Evolutionary conservation across 2,329 filamentous ascomycete species (phyloP), one percentile per base, ranked within the genome.

Genomic region (Aureobasidium pullulans): DNA sequence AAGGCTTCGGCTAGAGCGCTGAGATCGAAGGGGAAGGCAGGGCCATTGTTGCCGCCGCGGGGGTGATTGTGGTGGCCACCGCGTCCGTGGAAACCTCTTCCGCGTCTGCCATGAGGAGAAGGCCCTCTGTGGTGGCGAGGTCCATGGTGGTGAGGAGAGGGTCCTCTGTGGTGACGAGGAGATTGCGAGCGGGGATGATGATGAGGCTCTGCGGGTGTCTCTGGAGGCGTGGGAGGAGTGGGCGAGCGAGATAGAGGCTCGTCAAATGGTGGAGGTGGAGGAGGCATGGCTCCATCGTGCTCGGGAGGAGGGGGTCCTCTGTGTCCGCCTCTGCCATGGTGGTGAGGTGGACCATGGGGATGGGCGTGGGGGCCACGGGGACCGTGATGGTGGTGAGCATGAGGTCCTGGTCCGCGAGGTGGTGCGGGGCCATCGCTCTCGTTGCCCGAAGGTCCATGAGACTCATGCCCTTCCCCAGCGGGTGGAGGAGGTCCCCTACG

Each of bases 1-100:
- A 61, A 62, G 11, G 40, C 48, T 44, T 60, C 47, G 59, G 64
- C 68, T 43, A 62, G 62, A 4, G 37, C 39, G 6, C 31, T 57
- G 16, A 61, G 31, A 47, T 59, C 50, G 36, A 48, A 54, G 31
- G 54, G 43, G 54, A 48, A 48, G 8, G 32, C 19, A 23, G 52
- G 34, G 66, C 62, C n/a, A 63, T 64, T 68, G 64, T 64, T 57
- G 62, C 69, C 60, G 58, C 68, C 60, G 10, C 57, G 57, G 28
- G 61, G 60, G 28, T 46, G 52, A 28, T 61, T 62, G 47, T 63
- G 65, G 28, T 60, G 63, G 13, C 62, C 16, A 60, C 50, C 56
- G 16, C 34, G 46, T 6, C 53, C 53, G 10, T 52, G 56, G 7
- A 42, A 48, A 28, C 37, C 29, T 15, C 44, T 9, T 10, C 48